A percentile compares a stretch with the other conserved stretches of the same genome.
phyloP scores from a whole-genome alignment of 2,329 filamentous ascomycete species.

The Aspergillus neoniger region DNA sequence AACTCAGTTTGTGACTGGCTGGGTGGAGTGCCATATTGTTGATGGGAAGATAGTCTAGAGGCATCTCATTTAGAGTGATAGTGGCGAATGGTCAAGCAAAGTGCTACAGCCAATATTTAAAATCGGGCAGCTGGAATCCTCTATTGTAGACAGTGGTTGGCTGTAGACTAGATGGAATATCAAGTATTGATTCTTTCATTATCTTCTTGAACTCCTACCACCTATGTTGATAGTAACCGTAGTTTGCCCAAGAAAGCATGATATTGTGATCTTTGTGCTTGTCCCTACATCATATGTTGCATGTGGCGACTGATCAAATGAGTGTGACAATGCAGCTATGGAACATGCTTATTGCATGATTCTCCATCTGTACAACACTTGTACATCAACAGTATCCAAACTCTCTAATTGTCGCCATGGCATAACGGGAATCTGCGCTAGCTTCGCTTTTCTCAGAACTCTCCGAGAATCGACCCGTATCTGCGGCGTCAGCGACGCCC shows the following conservation, averaged over 20 bases:
- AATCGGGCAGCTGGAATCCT: neutral
- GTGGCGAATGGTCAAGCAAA: neutral
- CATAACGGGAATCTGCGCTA: neutral
- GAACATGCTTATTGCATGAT: no score
- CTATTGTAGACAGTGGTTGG: neutral
- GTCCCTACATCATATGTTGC: no score
- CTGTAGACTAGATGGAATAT: neutral
- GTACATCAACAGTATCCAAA: neutral
- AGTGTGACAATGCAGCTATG: no score
- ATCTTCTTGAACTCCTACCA: no score
- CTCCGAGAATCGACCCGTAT: neutral
- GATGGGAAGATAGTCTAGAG: neutral
- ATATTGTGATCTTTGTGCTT: no score
- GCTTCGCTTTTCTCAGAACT: neutral
- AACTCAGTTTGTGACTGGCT: slow-evolving; percentile 5
- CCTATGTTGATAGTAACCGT: no score
- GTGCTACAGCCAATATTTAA: neutral
- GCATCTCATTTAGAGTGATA: neutral
- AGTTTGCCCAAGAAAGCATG: no score
- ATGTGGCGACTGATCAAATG: no score
- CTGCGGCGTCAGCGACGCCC: neutral
- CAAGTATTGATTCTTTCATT: neutral
- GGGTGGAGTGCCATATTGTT: slow-evolving; percentile 6
- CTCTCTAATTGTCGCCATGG: neutral
- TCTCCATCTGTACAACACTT: no score